Base-by-base conservation (phyloP, 2,329 filamentous ascomycete species). In the Trichoderma atroviride region DNA sequence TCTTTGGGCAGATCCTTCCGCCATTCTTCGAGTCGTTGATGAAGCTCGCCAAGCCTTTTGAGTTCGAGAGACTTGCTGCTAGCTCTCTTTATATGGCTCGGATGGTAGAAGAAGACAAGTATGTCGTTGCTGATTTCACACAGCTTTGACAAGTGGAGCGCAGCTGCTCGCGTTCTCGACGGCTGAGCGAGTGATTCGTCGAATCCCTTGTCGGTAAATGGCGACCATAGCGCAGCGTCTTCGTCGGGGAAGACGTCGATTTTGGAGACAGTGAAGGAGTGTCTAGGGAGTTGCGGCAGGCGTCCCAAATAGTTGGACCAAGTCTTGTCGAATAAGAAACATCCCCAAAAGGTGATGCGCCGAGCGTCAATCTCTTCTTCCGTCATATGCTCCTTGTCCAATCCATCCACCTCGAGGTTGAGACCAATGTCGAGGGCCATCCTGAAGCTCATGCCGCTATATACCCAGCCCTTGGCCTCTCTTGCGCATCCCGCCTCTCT, bases 291-390 rank as follows among this genome's bases (percentile, higher is more conserved):
- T 78, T 97, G 95, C 13, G 96, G 95, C 71, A 97, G 85, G 55
- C 96, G 91, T 59, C 96, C 95, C 31, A 98, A 87, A 75, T 98
- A 98, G 78, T 97, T 98, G 61, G 94, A 97, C 94, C 95, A 98
- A 79, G 93, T 97, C 85, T 97, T 98, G 83, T 99, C 96, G 78
- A 98, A 97, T n/a, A 97, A 82, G 79, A 96, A 98, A 78, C 94
- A 97, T 7, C 96, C 96, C 96, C 96, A 98, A 76, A 97, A 98
- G 0, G 96, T 98, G 53, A 98, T 91, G 65, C 92, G 87, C 50
- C 96, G 86, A 3, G 94, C 94, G 80, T 99, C 96, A 50, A 96
- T 87, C 78, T 97, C 95, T 58, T 92, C 87, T 69, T 97, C 93
- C 71, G 89, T 89, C 73, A 95, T 85, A 33, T 83, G 80, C 62